Percentiles rank a stretch among this genome's conserved stretches.
These are phyloP conservation scores for Silene coronaria DNA, from an alignment of 179 eudicot genomes.

Conservation along the genomic window DNA sequence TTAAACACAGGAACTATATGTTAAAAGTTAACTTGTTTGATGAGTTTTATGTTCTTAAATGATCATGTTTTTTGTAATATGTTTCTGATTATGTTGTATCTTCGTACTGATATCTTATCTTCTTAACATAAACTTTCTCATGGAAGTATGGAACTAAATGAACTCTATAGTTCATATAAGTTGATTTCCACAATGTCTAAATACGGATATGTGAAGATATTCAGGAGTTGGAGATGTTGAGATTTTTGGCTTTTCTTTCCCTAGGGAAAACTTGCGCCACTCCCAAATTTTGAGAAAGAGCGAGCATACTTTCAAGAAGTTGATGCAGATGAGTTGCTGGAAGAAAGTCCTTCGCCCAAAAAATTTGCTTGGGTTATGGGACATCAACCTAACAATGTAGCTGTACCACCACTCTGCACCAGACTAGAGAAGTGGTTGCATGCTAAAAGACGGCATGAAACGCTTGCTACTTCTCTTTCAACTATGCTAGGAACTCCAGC, in stretches of 20 bases:
- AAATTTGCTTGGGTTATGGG: conserved; percentile 68
- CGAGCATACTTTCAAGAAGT: conserved; percentile 84
- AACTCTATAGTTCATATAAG: too few species aligned
- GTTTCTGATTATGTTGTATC: background rate
- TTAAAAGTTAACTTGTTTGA: background rate
- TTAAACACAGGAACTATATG: background rate
- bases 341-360: conserved; percentile 94
- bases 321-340: conserved; percentile 78
- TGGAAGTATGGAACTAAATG: background rate
- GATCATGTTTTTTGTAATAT: background rate
- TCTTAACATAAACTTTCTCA: background rate
- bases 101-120: too few species aligned
- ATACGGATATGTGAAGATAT: background rate
- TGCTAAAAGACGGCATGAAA: conserved; percentile 41
- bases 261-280: conserved; percentile 51
- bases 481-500: conserved; percentile 66
- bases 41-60: background rate
- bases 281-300: conserved; percentile 71
- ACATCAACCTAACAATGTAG: conserved; percentile 30
- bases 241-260: background rate
- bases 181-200: background rate
- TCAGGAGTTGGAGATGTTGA: conserved; percentile 1
- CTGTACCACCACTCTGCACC: conserved; percentile 53
- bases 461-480: conserved; percentile 53
- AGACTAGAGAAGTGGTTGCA: conserved; percentile 71